These are phyloP conservation scores for Torulaspora quercuum DNA, from an alignment of 805 yeast species.

Conservation along the genomic window DNA sequence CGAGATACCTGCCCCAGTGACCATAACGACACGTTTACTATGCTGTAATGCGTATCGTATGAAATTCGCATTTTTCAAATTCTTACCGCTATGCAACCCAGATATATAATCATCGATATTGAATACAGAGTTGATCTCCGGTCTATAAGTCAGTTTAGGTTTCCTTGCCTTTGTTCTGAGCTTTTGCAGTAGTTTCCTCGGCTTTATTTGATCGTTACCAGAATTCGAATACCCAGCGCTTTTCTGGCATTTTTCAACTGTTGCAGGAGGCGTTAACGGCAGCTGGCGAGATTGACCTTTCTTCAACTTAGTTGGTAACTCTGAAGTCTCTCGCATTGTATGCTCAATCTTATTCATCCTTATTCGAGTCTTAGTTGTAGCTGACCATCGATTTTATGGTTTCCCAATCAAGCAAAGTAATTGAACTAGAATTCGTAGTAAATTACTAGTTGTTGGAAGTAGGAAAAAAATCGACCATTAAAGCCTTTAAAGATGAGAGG, in stretches of 20 bases:
- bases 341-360: no score
- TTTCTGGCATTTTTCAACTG: slow-evolving; percentile 18
- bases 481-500: no score
- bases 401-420: not conserved
- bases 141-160: slow-evolving; percentile 47
- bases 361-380: no score
- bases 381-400: not conserved
- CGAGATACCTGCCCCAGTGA: slow-evolving; percentile 89
- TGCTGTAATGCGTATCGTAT: slow-evolving; percentile 51
- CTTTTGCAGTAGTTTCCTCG: slow-evolving; percentile 25
- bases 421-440: not conserved
- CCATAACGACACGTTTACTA: slow-evolving; percentile 56
- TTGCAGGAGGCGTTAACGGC: slow-evolving; percentile 28
- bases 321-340: no score
- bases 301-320: no score
- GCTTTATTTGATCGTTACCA: slow-evolving; percentile 13
- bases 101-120: slow-evolving; percentile 32
- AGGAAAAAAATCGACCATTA: no score
- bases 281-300: slow-evolving; percentile 2
- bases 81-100: slow-evolving; percentile 13
- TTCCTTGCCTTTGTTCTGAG: slow-evolving; percentile 34
- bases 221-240: not conserved
- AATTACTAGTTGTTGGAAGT: not conserved
- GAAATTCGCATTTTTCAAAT: slow-evolving; percentile 40
- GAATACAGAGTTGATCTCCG: slow-evolving; percentile 45